phyloP scores from a whole-genome alignment of 257 asterid species.

The Solanum raphanifolium region DNA sequence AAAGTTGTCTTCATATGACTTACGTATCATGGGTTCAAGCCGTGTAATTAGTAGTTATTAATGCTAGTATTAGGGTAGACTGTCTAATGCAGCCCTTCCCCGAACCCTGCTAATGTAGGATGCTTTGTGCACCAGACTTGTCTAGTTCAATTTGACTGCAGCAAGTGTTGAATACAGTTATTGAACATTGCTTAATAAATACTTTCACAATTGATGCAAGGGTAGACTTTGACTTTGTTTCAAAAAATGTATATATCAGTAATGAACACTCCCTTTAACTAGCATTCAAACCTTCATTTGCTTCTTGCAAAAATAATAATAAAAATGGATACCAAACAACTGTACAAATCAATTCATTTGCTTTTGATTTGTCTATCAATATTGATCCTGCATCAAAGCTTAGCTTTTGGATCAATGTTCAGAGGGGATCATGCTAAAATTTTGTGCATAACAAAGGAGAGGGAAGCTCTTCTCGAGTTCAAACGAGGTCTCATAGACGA shows the following conservation, averaged over 20 bases:
- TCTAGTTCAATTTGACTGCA: background rate
- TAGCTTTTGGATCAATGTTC: background rate
- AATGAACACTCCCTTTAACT: background rate
- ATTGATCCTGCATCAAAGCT: background rate
- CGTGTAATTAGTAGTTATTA: background rate
- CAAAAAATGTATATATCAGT: background rate
- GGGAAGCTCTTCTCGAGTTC: background rate
- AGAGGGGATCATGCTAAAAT: background rate
- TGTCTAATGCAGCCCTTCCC: background rate
- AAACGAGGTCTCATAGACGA: background rate
- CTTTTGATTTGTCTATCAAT: background rate
- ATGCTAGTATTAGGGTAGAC: background rate
- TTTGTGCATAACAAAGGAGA: background rate
- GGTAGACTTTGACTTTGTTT: background rate
- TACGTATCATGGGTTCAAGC: background rate
- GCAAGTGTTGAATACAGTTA: background rate
- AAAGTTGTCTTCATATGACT: background rate
- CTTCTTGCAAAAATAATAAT: too few species aligned
- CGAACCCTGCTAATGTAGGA: fast-evolving
- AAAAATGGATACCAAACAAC: background rate
- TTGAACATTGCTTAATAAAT: background rate
- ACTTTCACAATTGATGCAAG: background rate
- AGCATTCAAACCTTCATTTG: background rate
- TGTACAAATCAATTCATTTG: background rate
- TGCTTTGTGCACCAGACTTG: background rate